Percentiles rank a stretch among this genome's conserved stretches.
These are phyloP conservation scores for Pouteria campechiana DNA, from an alignment of 179 eudicot species.

Conservation along the genomic window DNA sequence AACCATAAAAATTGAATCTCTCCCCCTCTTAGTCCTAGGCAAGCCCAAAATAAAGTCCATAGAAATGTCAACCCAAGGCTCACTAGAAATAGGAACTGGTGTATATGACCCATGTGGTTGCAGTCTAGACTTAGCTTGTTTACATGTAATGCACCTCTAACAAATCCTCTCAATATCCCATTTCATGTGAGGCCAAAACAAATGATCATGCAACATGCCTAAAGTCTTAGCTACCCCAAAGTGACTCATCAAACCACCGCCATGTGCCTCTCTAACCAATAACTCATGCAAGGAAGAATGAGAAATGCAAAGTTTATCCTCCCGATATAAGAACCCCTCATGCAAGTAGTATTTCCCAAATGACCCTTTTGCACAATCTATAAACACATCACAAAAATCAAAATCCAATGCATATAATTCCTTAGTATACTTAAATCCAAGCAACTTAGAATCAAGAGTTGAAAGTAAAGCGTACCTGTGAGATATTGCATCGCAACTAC, in stretches of 20 bases:
- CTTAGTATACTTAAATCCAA: conserved; percentile 7
- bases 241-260: conserved; percentile 3
- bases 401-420: background rate
- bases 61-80: conserved; percentile 1
- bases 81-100: background rate
- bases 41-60: conserved; percentile 1
- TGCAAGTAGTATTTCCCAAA: background rate
- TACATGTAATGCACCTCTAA: background rate
- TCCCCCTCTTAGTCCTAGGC: background rate
- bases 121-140: background rate
- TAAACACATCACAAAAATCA: conserved; percentile 2
- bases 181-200: conserved; percentile 3
- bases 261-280: conserved; percentile 1
- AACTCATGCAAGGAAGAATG: background rate
- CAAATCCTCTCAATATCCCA: background rate
- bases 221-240: background rate
- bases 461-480: background rate
- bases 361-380: background rate
- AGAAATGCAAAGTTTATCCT: conserved; percentile 3
- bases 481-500: conserved; percentile 4
- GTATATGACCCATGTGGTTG: conserved; percentile 3
- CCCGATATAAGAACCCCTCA: conserved; percentile 1
- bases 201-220: background rate
- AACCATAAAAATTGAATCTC: background rate
- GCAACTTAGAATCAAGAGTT: background rate